Conservation (phyloP, 2,329 filamentous ascomycete species). For the Nothophoma quercina region DNA sequence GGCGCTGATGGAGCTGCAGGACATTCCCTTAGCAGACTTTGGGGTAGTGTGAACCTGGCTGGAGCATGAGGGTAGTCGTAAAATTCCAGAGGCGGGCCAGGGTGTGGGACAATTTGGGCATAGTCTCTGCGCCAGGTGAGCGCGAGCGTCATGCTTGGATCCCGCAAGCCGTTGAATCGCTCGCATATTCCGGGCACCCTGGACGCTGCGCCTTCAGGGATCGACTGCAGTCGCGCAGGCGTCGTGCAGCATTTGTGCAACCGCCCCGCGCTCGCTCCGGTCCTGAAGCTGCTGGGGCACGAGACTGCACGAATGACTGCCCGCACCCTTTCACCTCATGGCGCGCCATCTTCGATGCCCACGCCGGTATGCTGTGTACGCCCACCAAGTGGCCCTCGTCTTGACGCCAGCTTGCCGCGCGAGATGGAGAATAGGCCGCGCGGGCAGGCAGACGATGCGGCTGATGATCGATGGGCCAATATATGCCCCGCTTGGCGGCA, state of each 20-base stretch:
- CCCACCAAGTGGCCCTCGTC: constrained; percentile 16
- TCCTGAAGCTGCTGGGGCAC: constrained; percentile 31
- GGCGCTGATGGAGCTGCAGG: constrained; percentile 51
- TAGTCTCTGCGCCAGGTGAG: constrained; percentile 43
- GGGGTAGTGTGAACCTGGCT: constrained; percentile 51
- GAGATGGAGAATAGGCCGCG: constrained; percentile 27
- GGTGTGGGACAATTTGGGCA: constrained; percentile 38
- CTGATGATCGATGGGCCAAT: constrained; percentile 51
- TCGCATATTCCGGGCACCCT: constrained; percentile 47
- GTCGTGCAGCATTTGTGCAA: constrained; percentile 28
- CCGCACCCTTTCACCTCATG: constrained; percentile 27
- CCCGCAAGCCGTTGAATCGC: constrained; percentile 51
- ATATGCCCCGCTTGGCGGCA: constrained; percentile 48
- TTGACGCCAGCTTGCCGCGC: constrained; percentile 30
- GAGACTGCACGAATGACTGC: constrained; percentile 31
- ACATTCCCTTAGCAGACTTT: constrained; percentile 51
- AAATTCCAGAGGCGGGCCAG: constrained; percentile 45
- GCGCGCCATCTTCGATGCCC: constrained; percentile 28
- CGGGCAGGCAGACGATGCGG: constrained; percentile 42
- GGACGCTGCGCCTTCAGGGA: constrained; percentile 43
- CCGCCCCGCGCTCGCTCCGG: constrained; percentile 37
- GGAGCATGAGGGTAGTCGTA: constrained; percentile 50
- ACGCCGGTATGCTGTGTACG: constrained; percentile 17
- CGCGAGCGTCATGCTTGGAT: constrained; percentile 50
- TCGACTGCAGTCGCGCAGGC: constrained; percentile 40